Conservation (phyloP, 2,329 filamentous ascomycete species). For the Ceratocystiopsis brevicomis region DNA sequence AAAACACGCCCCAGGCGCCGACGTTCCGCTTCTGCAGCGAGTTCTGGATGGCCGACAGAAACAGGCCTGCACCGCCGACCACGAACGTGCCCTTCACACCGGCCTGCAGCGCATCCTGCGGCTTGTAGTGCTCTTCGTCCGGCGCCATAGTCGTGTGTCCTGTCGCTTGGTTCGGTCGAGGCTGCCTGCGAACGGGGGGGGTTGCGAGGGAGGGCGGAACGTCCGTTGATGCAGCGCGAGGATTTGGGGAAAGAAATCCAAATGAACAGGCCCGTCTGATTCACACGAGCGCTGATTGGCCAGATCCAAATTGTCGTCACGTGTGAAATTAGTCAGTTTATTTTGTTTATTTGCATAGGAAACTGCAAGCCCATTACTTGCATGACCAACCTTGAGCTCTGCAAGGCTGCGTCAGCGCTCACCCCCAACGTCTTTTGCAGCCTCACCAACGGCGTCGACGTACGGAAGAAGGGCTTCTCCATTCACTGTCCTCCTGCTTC, state of each 20-base stretch:
- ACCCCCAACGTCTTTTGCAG: neutral
- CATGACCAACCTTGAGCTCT: too few species aligned
- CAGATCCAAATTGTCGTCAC: neutral
- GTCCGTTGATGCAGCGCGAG: neutral
- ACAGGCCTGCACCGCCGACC: conserved; percentile 39
- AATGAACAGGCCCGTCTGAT: conserved; percentile 1
- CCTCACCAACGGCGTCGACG: neutral
- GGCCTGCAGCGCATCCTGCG: conserved; percentile 37
- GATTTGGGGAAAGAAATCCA: neutral
- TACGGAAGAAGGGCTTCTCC: too few species aligned
- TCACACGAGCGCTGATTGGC: conserved; percentile 8
- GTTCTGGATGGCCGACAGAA: conserved; percentile 49
- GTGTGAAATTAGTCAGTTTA: conserved; percentile 5
- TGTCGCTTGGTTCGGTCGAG: too few species aligned
- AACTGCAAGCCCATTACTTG: too few species aligned
- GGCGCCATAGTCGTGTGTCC: too few species aligned
- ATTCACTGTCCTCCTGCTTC: too few species aligned
- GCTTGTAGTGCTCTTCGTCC: conserved; percentile 12
- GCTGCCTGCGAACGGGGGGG: too few species aligned
- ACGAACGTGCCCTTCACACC: conserved; percentile 35
- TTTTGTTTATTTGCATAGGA: too few species aligned
- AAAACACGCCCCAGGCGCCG: conserved; percentile 63
- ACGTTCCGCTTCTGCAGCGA: conserved; percentile 68
- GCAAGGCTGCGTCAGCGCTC: conserved; percentile 10
- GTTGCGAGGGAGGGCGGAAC: neutral